Percentiles rank a stretch among this genome's conserved stretches.
Evolutionary conservation across 371 early-diverging fungal species (phyloP).

Genomic region (Mucor mucedo): DNA sequence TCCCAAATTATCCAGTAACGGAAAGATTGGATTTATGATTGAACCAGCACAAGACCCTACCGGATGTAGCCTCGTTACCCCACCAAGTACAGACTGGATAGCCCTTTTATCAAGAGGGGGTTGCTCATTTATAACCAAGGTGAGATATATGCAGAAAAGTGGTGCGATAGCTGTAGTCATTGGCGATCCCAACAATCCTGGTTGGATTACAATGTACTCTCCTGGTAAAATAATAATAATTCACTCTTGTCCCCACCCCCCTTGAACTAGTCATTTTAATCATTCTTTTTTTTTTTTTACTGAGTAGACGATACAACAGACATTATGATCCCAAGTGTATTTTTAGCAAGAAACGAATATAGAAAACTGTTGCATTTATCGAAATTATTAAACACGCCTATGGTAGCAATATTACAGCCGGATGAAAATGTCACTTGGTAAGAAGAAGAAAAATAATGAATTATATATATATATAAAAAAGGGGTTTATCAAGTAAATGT

Average conservation of each 20-base stretch:
- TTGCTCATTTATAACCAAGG: conserved; percentile 87
- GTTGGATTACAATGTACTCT: conserved; percentile 88
- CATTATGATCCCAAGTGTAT: conserved; percentile 77
- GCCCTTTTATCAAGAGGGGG: conserved; percentile 83
- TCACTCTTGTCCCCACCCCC: background rate
- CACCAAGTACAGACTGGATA: conserved; percentile 66
- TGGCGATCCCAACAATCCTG: conserved; percentile 72
- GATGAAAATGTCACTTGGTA: conserved; percentile 21
- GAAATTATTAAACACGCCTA: conserved; percentile 41
- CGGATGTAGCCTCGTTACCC: conserved; percentile 39
- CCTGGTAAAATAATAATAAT: conserved; percentile 50
- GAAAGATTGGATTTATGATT: conserved; percentile 52
- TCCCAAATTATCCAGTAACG: conserved; percentile 57
- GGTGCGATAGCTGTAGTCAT: conserved; percentile 90
- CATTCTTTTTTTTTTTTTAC: background rate
- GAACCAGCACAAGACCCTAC: conserved; percentile 37
- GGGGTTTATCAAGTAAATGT: background rate
- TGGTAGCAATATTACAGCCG: conserved; percentile 42
- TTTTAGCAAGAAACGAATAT: conserved; percentile 70
- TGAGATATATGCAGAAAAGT: conserved; percentile 82
- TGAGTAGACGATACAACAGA: conserved; percentile 71
- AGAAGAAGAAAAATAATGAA: background rate
- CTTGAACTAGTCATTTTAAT: background rate
- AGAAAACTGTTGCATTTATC: conserved; percentile 48
- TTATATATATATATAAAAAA: background rate